A percentile compares a stretch with the other conserved stretches of the same genome.
Conservation (phyloP, 2,329 filamentous ascomycete species). For the Diaporthe amygdali region DNA sequence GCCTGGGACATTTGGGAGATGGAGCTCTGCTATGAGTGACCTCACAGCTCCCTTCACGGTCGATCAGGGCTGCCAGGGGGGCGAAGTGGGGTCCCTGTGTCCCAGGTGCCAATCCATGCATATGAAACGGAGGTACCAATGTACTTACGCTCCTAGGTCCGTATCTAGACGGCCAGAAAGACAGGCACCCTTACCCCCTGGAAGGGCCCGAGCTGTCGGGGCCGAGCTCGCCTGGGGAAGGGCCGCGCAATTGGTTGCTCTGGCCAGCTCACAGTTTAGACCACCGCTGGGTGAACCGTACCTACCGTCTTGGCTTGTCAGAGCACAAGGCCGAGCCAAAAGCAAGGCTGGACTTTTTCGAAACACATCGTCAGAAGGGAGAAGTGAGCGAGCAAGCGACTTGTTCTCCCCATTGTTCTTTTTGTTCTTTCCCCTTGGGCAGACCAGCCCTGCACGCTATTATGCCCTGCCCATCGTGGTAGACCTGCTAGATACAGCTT, state of each 20-base stretch:
- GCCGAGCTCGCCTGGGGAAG: conserved; percentile 1
- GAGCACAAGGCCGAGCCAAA: neutral
- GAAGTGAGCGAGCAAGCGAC: neutral
- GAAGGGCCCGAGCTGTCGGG: neutral
- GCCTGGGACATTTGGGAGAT: conserved; percentile 5
- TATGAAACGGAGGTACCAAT: neutral
- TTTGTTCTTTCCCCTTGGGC: neutral
- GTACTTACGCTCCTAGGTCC: too few species aligned
- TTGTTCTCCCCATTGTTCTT: neutral
- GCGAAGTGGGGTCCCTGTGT: neutral
- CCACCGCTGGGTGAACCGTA: neutral
- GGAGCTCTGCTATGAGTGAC: conserved; percentile 8
- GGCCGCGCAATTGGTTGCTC: neutral
- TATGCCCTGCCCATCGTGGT: neutral
- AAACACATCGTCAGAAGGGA: conserved; percentile 8
- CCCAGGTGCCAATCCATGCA: neutral
- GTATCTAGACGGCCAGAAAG: too few species aligned
- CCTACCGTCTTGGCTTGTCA: conserved; percentile 11
- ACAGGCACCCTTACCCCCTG: neutral
- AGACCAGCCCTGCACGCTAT: conserved; percentile 4
- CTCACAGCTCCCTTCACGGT: conserved; percentile 3
- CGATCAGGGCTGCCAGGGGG: conserved; percentile 3
- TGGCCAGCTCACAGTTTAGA: conserved; percentile 12
- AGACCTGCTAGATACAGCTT: neutral
- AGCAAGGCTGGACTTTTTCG: conserved; percentile 14